A percentile compares a stretch with the other conserved stretches of the same genome.
Evolutionary conservation across 2,329 filamentous ascomycete genomes (phyloP).

Genomic region (Metarhizium rileyi): DNA sequence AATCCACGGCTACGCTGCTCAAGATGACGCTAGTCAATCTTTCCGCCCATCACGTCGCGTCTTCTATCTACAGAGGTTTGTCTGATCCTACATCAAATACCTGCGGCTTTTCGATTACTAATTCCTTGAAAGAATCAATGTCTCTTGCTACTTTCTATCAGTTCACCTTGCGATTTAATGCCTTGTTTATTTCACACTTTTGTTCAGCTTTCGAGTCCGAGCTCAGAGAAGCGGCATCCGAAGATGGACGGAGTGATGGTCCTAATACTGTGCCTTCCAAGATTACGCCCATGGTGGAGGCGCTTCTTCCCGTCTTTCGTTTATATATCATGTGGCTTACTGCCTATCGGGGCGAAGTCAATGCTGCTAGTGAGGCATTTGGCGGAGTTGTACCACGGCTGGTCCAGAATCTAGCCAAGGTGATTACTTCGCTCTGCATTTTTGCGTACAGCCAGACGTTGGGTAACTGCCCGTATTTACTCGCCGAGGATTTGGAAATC

Average conservation of each 20-base stretch:
- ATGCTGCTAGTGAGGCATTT: constrained; percentile 34
- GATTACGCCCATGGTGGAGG: constrained; percentile 28
- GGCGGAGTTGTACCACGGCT: constrained; percentile 36
- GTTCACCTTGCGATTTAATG: constrained; percentile 67
- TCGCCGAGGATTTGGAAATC: constrained; percentile 40
- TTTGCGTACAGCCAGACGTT: constrained; percentile 31
- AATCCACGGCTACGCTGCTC: constrained; percentile 54
- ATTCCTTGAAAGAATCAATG: constrained; percentile 31
- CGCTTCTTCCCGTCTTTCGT: constrained; percentile 42
- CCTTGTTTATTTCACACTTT: constrained; percentile 64
- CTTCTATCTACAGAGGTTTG: constrained; percentile 24
- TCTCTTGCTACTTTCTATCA: constrained; percentile 38
- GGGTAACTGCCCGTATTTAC: constrained; percentile 36
- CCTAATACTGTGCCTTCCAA: constrained; percentile 13
- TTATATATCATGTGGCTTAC: constrained; percentile 45
- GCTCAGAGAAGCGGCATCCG: constrained; percentile 32
- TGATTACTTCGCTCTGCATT: constrained; percentile 37
- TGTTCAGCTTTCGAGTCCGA: constrained; percentile 62
- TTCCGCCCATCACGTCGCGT: constrained; percentile 66
- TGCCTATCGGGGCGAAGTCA: constrained; percentile 34
- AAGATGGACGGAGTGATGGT: constrained; percentile 14
- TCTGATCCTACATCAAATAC: constrained; percentile 3
- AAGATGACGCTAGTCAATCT: constrained; percentile 84
- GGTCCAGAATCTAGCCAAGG: constrained; percentile 35
- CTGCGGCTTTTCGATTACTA: neutral